Conservation (phyloP, 805 yeast genomes). For the Vanderwaltozyma tropicalis region DNA sequence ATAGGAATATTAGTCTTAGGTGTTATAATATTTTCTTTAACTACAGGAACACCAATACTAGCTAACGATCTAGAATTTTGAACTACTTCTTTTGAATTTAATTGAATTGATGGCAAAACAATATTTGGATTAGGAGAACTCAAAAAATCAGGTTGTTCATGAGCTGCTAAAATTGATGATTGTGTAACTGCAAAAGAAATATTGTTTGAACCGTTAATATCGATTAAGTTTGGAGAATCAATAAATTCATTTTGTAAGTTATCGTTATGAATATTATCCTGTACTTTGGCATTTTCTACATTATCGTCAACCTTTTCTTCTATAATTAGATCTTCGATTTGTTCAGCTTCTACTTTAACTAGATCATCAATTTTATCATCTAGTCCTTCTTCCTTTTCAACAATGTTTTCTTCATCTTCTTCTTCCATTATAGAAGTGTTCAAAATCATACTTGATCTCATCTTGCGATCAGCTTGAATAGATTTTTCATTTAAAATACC, state of each 20-base stretch:
- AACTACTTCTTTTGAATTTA: too few relatives aligned
- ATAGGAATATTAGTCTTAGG: too few relatives aligned
- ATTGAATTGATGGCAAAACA: background rate
- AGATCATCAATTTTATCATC: background rate
- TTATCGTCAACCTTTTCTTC: conserved; percentile 13
- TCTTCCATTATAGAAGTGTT: conserved; percentile 16
- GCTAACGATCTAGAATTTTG: background rate
- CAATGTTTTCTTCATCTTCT: conserved; percentile 12
- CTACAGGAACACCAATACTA: background rate
- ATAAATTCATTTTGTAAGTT: background rate
- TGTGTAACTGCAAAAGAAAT: conserved; percentile 4
- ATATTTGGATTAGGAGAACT: conserved; percentile 17
- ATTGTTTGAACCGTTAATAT: conserved; percentile 24
- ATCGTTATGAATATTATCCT: background rate
- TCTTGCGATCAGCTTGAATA: conserved; percentile 21
- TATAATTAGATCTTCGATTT: background rate
- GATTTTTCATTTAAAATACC: conserved; percentile 31
- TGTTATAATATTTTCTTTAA: too few relatives aligned
- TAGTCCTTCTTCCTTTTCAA: background rate
- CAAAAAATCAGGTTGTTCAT: conserved; percentile 24
- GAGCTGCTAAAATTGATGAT: background rate
- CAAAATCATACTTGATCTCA: conserved; percentile 9
- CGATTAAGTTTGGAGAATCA: conserved; percentile 30
- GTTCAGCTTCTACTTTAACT: background rate
- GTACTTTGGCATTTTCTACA: background rate